These are phyloP conservation scores for Handroanthus guayacan DNA, from an alignment of 257 asterid genomes.

Conservation along the genomic window DNA sequence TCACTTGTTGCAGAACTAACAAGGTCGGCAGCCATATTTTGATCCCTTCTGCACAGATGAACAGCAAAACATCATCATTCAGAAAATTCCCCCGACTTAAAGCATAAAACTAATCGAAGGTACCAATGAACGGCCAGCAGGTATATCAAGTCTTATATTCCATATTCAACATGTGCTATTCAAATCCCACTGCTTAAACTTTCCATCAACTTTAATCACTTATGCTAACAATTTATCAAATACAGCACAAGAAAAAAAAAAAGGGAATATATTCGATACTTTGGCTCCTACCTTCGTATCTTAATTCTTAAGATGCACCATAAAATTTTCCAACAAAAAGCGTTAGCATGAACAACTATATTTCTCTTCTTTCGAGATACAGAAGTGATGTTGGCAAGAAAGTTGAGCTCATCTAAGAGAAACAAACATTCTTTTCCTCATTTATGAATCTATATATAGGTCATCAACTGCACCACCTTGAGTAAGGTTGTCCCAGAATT, in stretches of 20 bases:
- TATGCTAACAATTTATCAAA: neutral
- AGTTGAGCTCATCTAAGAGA: slow-evolving; percentile 17
- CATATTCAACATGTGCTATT: slow-evolving; percentile 14
- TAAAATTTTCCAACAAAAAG: neutral
- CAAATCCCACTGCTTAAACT: neutral
- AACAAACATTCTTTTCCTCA: neutral
- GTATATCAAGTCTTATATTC: slow-evolving; percentile 2
- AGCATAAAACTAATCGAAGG: slow-evolving; percentile 23
- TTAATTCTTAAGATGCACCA: neutral
- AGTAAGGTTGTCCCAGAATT: slow-evolving; percentile 5
- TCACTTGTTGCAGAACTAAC: slow-evolving; percentile 87
- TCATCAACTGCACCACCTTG: slow-evolving; percentile 27
- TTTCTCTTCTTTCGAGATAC: slow-evolving; percentile 10
- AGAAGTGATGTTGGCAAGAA: slow-evolving; percentile 10
- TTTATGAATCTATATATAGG: neutral
- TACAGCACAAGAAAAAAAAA: neutral
- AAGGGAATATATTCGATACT: too few species aligned
- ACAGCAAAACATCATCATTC: slow-evolving; percentile 33
- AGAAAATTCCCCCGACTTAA: slow-evolving; percentile 23
- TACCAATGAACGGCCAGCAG: slow-evolving; percentile 19
- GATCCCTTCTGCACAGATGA: slow-evolving; percentile 48
- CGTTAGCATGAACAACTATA: neutral
- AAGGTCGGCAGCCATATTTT: slow-evolving; percentile 83
- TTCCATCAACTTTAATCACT: neutral
- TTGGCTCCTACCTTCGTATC: neutral